Conservation (phyloP, 2,329 filamentous ascomycete species). For the Penicillium concentricum region DNA sequence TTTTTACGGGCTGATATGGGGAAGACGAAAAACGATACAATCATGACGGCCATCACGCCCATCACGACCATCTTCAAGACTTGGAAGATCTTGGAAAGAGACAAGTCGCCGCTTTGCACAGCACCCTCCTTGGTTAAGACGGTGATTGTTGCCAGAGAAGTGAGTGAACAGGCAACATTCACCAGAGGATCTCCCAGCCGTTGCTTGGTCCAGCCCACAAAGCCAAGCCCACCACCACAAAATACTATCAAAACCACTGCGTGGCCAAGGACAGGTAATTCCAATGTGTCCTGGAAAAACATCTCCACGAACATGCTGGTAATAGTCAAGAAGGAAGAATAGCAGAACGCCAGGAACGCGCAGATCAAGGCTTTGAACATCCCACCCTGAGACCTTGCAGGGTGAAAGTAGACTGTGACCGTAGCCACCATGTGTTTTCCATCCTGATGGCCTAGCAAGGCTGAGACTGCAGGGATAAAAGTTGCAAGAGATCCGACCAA, state of each 20-base stretch:
- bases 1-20: slow-evolving; percentile 73
- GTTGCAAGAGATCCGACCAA: slow-evolving; percentile 82
- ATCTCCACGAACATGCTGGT: slow-evolving; percentile 87
- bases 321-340: slow-evolving; percentile 72
- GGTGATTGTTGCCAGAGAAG: slow-evolving; percentile 85
- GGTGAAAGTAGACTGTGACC: slow-evolving; percentile 92
- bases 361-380: slow-evolving; percentile 85
- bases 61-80: slow-evolving; percentile 81
- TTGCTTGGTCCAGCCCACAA: slow-evolving; percentile 86
- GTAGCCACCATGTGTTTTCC: slow-evolving; percentile 94
- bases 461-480: slow-evolving; percentile 71
- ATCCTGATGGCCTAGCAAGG: slow-evolving; percentile 76
- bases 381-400: slow-evolving; percentile 78
- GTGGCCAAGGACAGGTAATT: slow-evolving; percentile 71
- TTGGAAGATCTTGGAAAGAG: slow-evolving; percentile 75
- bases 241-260: slow-evolving; percentile 77
- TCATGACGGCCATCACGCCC: slow-evolving; percentile 69
- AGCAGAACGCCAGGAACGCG: slow-evolving; percentile 74
- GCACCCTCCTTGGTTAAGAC: slow-evolving; percentile 89
- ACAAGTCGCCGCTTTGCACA: slow-evolving; percentile 78
- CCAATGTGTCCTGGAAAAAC: slow-evolving; percentile 67
- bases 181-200: slow-evolving; percentile 74
- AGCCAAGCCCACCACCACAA: slow-evolving; percentile 79
- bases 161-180: slow-evolving; percentile 79
- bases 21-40: slow-evolving; percentile 74